These are phyloP conservation scores for Scedosporium boydii DNA, from an alignment of 2,329 filamentous ascomycete species.

Conservation along the genomic window DNA sequence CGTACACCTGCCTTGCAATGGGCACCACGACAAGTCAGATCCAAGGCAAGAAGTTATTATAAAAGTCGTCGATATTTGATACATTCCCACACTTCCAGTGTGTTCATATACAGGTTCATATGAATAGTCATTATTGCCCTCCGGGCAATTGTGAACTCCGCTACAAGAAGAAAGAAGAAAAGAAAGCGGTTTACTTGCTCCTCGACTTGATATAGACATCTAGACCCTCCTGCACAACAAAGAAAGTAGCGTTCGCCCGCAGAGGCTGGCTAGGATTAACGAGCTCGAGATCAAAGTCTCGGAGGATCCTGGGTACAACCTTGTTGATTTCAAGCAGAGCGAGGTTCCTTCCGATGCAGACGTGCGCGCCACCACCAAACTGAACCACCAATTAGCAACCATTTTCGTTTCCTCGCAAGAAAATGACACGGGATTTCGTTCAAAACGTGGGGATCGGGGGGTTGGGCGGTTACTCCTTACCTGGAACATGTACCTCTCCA, in stretches of 20 bases:
- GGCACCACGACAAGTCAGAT: no score
- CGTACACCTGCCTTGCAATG: not conserved
- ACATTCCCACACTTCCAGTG: constrained; percentile 2
- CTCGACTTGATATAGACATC: constrained; percentile 34
- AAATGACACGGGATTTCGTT: not conserved
- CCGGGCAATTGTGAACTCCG: not conserved
- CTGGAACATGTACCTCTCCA: constrained; percentile 49
- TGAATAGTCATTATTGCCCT: not conserved
- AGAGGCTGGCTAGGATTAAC: constrained; percentile 38
- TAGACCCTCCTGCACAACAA: constrained; percentile 48
- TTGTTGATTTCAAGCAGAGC: constrained; percentile 51
- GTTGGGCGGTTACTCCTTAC: constrained; percentile 23
- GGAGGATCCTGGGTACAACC: constrained; percentile 41
- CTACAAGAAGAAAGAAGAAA: no score
- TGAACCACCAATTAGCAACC: constrained; percentile 10
- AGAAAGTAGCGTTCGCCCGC: constrained; percentile 47
- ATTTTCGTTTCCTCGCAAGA: constrained; percentile 5
- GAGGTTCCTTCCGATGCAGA: constrained; percentile 46
- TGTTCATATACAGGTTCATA: not conserved
- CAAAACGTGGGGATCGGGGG: not conserved
- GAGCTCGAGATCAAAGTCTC: constrained; percentile 44
- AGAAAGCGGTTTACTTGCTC: not conserved
- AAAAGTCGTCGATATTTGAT: not conserved
- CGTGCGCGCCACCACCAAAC: constrained; percentile 45
- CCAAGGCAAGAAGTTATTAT: not conserved